Evolutionary conservation across 2,329 filamentous ascomycete species (phyloP), one percentile per base, ranked within the genome.

Genomic region (Hirsutella minnesotensis): DNA sequence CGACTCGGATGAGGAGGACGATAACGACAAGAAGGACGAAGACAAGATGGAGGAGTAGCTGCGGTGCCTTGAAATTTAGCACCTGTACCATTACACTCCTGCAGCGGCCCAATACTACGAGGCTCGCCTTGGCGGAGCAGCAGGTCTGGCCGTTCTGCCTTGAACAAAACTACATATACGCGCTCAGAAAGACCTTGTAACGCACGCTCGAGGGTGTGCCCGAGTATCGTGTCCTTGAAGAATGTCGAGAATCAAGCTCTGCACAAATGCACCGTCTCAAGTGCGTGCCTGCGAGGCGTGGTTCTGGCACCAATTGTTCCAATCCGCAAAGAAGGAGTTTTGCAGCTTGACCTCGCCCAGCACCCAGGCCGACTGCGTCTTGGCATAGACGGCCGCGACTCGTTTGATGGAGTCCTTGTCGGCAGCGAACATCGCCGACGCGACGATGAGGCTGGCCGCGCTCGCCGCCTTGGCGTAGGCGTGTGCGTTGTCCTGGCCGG

Each of bases 1-100:
- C 54, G 88, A 94, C 56, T 83, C 80, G 22, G 87, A 95, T 20
- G 89, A 94, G 48, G 86, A 90, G 35, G 85, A 92, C 15, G 82
- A 86, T 44, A 70, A 75, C 47, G 69, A 73, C 46, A 72, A 76
- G 59, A 69, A 76, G 54, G 42, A 75, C 9, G 77, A 76, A 24
- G 84, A 89, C 57, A 87, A 86, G 73, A 95, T 95, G 88, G 84
- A 94, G 68, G 86, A 92, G 65, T 94, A 81, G 65, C 9, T 16
- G 15, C 16, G 33, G 33, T 35, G 33, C 33, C 33, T 9, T 5
- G 47, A 44, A 46, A n/a, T n/a, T n/a, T n/a, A n/a, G n/a, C n/a
- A 49, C 51, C 33, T 63, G 61, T 63, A 63, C 51, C 52, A 62
- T 63, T 55, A 61, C 48, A 49, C 16, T 5, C n/a, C 33, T 35